These are phyloP conservation scores for Aspergillus nanangensis DNA, from an alignment of 495 filamentous ascomycete species.

Conservation along the genomic window DNA sequence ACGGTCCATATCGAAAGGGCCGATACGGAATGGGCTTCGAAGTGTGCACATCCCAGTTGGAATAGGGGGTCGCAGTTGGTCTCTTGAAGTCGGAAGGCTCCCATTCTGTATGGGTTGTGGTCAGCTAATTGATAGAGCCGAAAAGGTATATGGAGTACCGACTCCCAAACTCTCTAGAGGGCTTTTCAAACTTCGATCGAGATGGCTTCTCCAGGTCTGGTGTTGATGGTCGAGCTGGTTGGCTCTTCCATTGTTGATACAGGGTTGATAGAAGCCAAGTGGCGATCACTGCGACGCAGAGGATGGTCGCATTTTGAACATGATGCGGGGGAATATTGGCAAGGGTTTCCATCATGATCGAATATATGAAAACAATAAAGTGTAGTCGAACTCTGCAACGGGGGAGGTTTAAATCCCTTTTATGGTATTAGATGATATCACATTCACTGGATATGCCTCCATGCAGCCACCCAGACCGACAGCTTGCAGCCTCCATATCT, in stretches of 20 bases:
- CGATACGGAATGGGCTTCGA: slow-evolving; percentile 81
- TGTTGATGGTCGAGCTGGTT: neutral
- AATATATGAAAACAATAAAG: too few species aligned
- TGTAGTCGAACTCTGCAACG: too few species aligned
- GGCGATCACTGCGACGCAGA: neutral
- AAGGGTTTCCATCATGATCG: neutral
- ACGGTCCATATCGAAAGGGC: slow-evolving; percentile 78
- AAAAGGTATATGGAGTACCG: neutral
- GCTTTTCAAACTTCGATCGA: slow-evolving; percentile 10
- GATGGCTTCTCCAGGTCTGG: neutral
- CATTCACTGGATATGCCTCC: too few species aligned
- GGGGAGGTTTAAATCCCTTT: too few species aligned
- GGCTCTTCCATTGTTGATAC: neutral
- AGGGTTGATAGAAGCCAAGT: slow-evolving; percentile 1
- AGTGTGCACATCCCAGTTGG: slow-evolving; percentile 63
- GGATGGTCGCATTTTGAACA: neutral
- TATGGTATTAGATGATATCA: too few species aligned
- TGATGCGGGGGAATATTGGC: neutral
- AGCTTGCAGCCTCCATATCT: too few species aligned
- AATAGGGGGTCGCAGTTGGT: slow-evolving; percentile 62
- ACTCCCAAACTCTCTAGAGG: neutral
- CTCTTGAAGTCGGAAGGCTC: slow-evolving; percentile 62
- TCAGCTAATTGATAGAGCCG: neutral
- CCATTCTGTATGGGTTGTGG: slow-evolving; percentile 52
- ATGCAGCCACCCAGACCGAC: too few species aligned